A percentile compares a stretch with the other conserved stretches of the same genome.
phyloP scores from a whole-genome alignment of 2,329 filamentous ascomycete genomes.

The Trematosphaeria pertusa region DNA sequence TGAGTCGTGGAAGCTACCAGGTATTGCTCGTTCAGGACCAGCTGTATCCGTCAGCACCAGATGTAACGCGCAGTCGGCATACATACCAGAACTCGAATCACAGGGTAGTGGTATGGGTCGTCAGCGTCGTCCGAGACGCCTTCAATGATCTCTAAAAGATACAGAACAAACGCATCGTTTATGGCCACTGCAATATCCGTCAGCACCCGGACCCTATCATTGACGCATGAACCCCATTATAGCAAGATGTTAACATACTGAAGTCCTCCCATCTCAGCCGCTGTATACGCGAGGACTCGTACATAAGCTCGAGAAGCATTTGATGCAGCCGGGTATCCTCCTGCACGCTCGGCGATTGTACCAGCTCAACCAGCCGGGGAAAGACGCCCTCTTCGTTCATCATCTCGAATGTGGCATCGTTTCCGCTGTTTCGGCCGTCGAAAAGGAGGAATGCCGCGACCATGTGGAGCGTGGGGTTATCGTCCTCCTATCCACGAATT shows the following conservation, averaged over 20 bases:
- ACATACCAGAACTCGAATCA: slow-evolving; percentile 88
- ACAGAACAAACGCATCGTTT: slow-evolving; percentile 80
- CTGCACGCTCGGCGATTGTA: slow-evolving; percentile 68
- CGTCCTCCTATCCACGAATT: slow-evolving; percentile 74
- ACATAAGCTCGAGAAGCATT: slow-evolving; percentile 84
- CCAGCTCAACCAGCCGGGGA: slow-evolving; percentile 79
- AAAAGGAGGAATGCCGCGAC: slow-evolving; percentile 85
- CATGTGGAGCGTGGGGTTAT: slow-evolving; percentile 77
- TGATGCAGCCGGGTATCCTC: slow-evolving; percentile 77
- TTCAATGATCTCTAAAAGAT: slow-evolving; percentile 88
- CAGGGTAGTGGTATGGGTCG: slow-evolving; percentile 94
- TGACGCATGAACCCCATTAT: too few relatives aligned
- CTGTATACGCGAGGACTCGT: slow-evolving; percentile 96
- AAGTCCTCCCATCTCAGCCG: slow-evolving; percentile 79
- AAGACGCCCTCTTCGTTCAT: slow-evolving; percentile 91
- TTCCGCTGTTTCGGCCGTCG: slow-evolving; percentile 80
- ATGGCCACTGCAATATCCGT: slow-evolving; percentile 56
- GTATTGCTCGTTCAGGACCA: slow-evolving; percentile 97
- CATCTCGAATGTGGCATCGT: slow-evolving; percentile 78
- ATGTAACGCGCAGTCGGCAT: neutral
- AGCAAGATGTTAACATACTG: slow-evolving; percentile 56
- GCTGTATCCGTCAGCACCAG: slow-evolving; percentile 56
- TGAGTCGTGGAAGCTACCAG: slow-evolving; percentile 72
- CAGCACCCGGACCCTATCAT: too few relatives aligned
- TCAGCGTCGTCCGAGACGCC: slow-evolving; percentile 83